Evolutionary conservation across 1,139 yeast species (phyloP).

Genomic region (Yamadazyma sp.): DNA sequence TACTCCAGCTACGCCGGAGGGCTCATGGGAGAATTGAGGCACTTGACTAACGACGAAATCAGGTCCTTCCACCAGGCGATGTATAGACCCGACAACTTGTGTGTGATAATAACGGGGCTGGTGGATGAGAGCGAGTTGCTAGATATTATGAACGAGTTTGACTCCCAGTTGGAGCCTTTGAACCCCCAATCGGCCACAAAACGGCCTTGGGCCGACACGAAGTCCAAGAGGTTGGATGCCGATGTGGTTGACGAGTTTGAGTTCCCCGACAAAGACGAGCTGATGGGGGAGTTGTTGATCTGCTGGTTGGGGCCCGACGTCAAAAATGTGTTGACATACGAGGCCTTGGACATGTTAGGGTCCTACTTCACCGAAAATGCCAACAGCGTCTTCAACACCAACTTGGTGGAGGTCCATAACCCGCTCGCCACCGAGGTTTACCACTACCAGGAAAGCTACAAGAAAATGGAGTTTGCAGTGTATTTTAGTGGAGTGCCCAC

Average conservation of each 20-base stretch:
- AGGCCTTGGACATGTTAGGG: conserved; percentile 74
- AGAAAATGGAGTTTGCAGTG: conserved; percentile 58
- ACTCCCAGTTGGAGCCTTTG: conserved; percentile 48
- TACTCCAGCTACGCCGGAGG: conserved; percentile 97
- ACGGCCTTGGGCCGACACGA: conserved; percentile 85
- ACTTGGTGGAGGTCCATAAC: conserved; percentile 75
- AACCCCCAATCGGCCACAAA: conserved; percentile 44
- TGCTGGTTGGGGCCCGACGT: conserved; percentile 84
- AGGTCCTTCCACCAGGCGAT: conserved; percentile 66
- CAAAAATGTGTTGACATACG: conserved; percentile 49
- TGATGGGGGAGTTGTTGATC: conserved; percentile 72
- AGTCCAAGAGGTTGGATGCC: conserved; percentile 39
- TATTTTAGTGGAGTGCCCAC: conserved; percentile 77
- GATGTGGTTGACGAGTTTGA: conserved; percentile 53
- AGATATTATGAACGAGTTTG: conserved; percentile 61
- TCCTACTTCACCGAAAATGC: conserved; percentile 77
- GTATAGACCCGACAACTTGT: conserved; percentile 83
- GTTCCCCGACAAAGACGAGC: conserved; percentile 89
- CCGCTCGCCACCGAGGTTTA: conserved; percentile 79
- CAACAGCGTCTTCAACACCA: conserved; percentile 62
- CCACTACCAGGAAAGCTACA: conserved; percentile 69
- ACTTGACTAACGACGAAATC: conserved; percentile 71
- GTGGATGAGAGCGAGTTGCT: conserved; percentile 74
- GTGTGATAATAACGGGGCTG: conserved; percentile 80
- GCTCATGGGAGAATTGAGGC: conserved; percentile 70